Evolutionary conservation across 2,329 filamentous ascomycete species (phyloP), one percentile per base, ranked within the genome.

Genomic region (Penicillium sp.): DNA sequence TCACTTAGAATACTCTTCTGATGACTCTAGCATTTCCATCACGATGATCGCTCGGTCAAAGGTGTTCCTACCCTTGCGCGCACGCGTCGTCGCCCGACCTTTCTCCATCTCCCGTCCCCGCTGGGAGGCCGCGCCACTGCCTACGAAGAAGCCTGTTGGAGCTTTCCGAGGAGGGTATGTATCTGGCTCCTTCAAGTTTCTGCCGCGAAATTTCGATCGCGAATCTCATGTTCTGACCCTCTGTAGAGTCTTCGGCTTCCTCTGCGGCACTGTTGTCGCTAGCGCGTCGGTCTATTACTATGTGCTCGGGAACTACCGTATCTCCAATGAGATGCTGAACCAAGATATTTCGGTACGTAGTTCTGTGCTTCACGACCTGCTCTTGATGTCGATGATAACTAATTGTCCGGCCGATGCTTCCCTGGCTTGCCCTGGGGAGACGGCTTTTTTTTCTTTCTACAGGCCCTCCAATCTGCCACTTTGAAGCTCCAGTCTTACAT

Each of bases 321-420:
- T 91, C 36, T 90, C 91, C 63, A 97, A 97, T 78, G 90, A 96
- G 76, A 83, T 97, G 68, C 79, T 97, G 75, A 93, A 88, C 55
- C 91, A 96, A 76, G 93, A 97, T 75, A 96, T 97, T 72, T 93
- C 93, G 76, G 93, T 97, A 83, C 75, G 90, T 87, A 49, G 46
- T 15, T 10, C 20, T 23, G n/a, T 21, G 23, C 20, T 36, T 17
- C 18, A 4, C 3, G 3, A 12, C 24, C 24, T 48, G 8, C 32
- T 30, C 27, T 37, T 18, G 12, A 24, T 36, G 34, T 27, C 20
- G n/a, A 3, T 13, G 8, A 24, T 40, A 6, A 30, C 49, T 45
- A 23, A 54, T 30, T 17, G 13, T 12, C 6, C 10, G 24, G 34
- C 24, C 30, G 39, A 30, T 50, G 51, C 26, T 34, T 46, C 37